Conservation (phyloP, 371 early-diverging fungal genomes). For the Blakeslea trispora region DNA sequence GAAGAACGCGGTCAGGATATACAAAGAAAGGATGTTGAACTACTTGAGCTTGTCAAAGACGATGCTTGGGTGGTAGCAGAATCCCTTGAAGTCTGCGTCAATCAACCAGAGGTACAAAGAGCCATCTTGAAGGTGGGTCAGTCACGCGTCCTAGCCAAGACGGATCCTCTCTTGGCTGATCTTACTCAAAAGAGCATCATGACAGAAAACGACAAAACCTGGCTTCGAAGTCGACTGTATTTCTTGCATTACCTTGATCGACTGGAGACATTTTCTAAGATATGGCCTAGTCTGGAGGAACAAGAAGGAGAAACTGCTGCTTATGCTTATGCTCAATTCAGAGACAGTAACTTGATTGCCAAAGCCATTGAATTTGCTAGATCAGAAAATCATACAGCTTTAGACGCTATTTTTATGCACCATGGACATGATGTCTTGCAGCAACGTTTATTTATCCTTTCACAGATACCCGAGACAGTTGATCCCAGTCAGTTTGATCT, state of each 20-base stretch:
- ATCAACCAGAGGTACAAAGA: constrained; percentile 37
- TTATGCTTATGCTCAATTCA: constrained; percentile 56
- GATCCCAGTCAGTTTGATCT: constrained; percentile 51
- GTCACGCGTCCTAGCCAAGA: constrained; percentile 43
- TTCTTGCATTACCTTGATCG: constrained; percentile 69
- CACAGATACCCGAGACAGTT: constrained; percentile 66
- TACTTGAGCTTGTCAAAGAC: constrained; percentile 60
- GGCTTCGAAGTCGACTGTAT: constrained; percentile 41
- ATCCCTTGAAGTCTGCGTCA: constrained; percentile 49
- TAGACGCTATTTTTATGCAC: constrained; percentile 65
- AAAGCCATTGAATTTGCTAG: constrained; percentile 66
- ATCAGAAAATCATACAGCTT: constrained; percentile 53
- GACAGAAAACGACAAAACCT: constrained; percentile 4
- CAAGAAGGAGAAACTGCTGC: constrained; percentile 6
- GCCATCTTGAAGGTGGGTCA: constrained; percentile 59
- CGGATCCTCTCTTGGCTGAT: constrained; percentile 40
- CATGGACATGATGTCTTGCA: constrained; percentile 60
- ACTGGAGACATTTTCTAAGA: constrained; percentile 62
- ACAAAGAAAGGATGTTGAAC: constrained; percentile 44
- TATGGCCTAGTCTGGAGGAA: constrained; percentile 36
- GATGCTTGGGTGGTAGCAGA: constrained; percentile 63
- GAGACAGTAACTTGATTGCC: constrained; percentile 63
- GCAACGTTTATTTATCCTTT: constrained; percentile 64
- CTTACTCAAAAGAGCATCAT: neutral
- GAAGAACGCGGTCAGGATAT: constrained; percentile 11